Evolutionary conservation across 2,329 filamentous ascomycete species (phyloP).

Genomic region (Cordyceps cateniannulata): DNA sequence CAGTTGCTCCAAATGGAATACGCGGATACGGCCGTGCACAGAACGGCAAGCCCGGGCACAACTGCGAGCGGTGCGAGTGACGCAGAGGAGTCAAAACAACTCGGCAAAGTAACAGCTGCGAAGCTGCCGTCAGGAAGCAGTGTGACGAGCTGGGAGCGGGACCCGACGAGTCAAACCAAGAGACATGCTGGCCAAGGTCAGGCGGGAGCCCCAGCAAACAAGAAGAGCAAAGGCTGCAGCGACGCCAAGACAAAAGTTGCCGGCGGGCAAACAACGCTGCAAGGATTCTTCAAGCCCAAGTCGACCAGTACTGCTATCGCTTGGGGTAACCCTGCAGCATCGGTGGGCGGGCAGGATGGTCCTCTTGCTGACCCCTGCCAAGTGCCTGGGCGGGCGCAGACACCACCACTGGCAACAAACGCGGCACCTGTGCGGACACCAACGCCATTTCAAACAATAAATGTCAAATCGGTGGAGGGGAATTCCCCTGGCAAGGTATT

Average conservation of each 20-base stretch:
- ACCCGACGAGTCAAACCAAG: constrained; percentile 16
- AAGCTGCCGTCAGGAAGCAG: neutral
- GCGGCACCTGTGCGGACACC: neutral
- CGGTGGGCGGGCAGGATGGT: neutral
- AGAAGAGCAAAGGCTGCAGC: constrained; percentile 28
- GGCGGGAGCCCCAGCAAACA: constrained; percentile 25
- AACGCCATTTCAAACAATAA: neutral
- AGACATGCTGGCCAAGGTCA: constrained; percentile 17
- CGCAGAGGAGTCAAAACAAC: neutral
- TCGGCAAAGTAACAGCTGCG: neutral
- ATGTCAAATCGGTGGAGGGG: neutral
- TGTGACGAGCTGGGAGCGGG: neutral
- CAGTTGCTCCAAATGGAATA: neutral
- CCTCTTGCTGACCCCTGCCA: neutral
- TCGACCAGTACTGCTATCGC: neutral
- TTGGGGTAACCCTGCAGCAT: neutral
- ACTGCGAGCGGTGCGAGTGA: neutral
- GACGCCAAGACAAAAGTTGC: constrained; percentile 22
- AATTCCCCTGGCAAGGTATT: constrained; percentile 36
- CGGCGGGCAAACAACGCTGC: constrained; percentile 52
- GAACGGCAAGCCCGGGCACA: neutral
- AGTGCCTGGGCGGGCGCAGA: neutral
- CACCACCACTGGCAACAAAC: neutral
- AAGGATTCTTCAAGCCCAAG: constrained; percentile 72
- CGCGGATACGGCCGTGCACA: neutral